phyloP scores from a whole-genome alignment of 2,329 filamentous ascomycete genomes.

The Neodidymelliopsis sp. region DNA sequence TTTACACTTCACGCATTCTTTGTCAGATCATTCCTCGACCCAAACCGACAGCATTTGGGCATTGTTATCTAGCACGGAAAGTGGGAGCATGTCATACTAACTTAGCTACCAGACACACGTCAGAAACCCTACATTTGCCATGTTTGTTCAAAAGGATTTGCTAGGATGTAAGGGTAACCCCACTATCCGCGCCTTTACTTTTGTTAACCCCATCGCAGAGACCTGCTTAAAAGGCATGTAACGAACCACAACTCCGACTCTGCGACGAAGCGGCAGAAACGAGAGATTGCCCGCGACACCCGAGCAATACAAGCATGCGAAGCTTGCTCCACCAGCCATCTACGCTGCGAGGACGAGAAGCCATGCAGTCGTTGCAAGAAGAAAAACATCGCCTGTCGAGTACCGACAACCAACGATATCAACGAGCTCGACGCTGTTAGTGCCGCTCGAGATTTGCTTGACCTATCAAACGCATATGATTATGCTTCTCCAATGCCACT shows the following conservation, averaged over 20 bases:
- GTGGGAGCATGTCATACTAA: too few species aligned
- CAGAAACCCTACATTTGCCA: conserved; percentile 57
- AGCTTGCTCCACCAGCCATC: conserved; percentile 59
- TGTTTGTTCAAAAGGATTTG: conserved; percentile 56
- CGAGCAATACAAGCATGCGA: conserved; percentile 58
- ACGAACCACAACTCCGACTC: conserved; percentile 53
- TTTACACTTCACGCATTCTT: too few species aligned
- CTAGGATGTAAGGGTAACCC: conserved; percentile 48
- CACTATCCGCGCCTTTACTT: not conserved
- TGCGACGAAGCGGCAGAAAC: conserved; percentile 35
- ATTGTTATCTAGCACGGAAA: too few species aligned
- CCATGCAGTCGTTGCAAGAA: conserved; percentile 61
- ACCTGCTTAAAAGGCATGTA: conserved; percentile 61
- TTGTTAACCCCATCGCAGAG: conserved; percentile 37
- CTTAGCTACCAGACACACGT: conserved; percentile 41
- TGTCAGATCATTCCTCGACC: too few species aligned
- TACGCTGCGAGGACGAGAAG: conserved; percentile 63
- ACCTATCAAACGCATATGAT: conserved; percentile 37
- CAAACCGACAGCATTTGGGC: too few species aligned
- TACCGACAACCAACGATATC: conserved; percentile 26
- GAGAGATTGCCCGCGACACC: conserved; percentile 36
- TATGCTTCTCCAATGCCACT: conserved; percentile 22
- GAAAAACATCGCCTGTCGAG: conserved; percentile 56
- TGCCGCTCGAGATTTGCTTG: conserved; percentile 42
- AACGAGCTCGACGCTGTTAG: conserved; percentile 36